Evolutionary conservation across 495 filamentous ascomycete genomes (phyloP).

Genomic region (Penicillium canescens): DNA sequence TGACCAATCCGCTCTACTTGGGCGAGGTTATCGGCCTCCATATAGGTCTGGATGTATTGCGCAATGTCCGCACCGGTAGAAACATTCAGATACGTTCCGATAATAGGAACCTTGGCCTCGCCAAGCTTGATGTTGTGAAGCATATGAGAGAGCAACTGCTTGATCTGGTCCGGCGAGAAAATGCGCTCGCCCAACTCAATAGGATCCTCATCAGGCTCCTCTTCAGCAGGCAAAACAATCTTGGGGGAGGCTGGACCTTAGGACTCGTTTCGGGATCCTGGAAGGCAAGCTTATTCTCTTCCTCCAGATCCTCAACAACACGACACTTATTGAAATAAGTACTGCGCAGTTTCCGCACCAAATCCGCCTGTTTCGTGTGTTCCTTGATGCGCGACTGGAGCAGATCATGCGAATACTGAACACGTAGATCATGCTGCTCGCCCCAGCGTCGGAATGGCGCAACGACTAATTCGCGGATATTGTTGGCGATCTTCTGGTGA

Average conservation of each 20-base stretch:
- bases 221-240: conserved; percentile 58
- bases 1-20: conserved; percentile 93
- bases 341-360: conserved; percentile 87
- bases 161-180: conserved; percentile 80
- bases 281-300: conserved; percentile 97
- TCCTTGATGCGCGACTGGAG: conserved; percentile 85
- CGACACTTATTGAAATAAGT: conserved; percentile 99
- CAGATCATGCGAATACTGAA: conserved; percentile 92
- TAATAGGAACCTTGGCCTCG: conserved; percentile 90
- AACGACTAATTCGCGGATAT: conserved; percentile 93
- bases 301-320: conserved; percentile 91
- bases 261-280: conserved; percentile 73
- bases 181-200: conserved; percentile 88
- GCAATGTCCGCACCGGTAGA: conserved; percentile 90
- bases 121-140: conserved; percentile 80
- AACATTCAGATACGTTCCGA: conserved; percentile 92
- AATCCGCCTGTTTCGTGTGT: conserved; percentile 87
- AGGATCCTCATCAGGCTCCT: conserved; percentile 70
- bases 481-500: conserved; percentile 92
- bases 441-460: conserved; percentile 93
- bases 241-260: conserved; percentile 54
- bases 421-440: conserved; percentile 85
- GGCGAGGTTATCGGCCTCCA: conserved; percentile 78
- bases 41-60: conserved; percentile 86
- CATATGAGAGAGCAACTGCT: conserved; percentile 87